phyloP scores from a whole-genome alignment of 2,329 filamentous ascomycete genomes.

The Sphaerulina musiva region DNA sequence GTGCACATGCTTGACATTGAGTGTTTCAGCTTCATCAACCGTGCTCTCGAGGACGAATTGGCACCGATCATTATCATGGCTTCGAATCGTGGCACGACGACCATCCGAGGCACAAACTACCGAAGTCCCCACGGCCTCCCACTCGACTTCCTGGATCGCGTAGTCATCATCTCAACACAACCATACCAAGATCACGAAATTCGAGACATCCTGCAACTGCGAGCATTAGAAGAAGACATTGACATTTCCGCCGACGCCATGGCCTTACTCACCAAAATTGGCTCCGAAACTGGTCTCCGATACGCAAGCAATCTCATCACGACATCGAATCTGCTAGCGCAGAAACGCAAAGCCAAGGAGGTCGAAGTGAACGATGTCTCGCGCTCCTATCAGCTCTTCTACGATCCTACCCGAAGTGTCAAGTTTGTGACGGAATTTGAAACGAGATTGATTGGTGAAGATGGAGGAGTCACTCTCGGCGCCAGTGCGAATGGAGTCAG shows the following conservation, averaged over 20 bases:
- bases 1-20: slow-evolving; percentile 99
- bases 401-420: slow-evolving; percentile 79
- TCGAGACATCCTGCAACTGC: slow-evolving; percentile 83
- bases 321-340: slow-evolving; percentile 78
- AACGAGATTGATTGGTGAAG: slow-evolving; percentile 84
- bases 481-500: slow-evolving; percentile 37
- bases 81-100: slow-evolving; percentile 85
- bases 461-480: slow-evolving; percentile 68
- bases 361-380: slow-evolving; percentile 84
- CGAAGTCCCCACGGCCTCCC: slow-evolving; percentile 88
- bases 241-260: slow-evolving; percentile 85
- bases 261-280: slow-evolving; percentile 90
- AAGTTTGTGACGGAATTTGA: slow-evolving; percentile 87
- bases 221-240: slow-evolving; percentile 92
- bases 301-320: slow-evolving; percentile 99
- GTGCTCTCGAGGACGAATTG: slow-evolving; percentile 87
- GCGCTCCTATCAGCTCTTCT: slow-evolving; percentile 89
- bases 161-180: slow-evolving; percentile 93
- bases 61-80: slow-evolving; percentile 99
- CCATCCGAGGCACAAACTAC: slow-evolving; percentile 90
- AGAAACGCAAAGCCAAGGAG: slow-evolving; percentile 78
- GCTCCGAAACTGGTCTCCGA: slow-evolving; percentile 80
- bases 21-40: slow-evolving; percentile 98
- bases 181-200: slow-evolving; percentile 78
- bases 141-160: slow-evolving; percentile 89